These are phyloP conservation scores for Cyphellophora europaea DNA, from an alignment of 2,329 filamentous ascomycete genomes.

Conservation along the genomic window DNA sequence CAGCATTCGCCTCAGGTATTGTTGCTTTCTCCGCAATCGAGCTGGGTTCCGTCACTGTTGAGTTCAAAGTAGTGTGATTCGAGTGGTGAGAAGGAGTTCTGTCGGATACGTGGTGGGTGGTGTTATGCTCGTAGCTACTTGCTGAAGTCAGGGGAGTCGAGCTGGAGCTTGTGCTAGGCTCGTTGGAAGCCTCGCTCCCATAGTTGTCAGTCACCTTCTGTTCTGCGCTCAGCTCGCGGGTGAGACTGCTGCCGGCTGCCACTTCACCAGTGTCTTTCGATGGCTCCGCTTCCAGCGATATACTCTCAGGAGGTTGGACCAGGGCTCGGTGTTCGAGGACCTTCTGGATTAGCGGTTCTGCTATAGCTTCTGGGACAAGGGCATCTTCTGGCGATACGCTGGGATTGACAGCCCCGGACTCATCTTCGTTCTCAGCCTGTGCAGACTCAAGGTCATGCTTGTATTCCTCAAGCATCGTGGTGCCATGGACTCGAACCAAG, in stretches of 20 bases:
- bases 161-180: background rate
- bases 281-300: too few species aligned
- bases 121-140: too few species aligned
- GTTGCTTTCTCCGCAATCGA: background rate
- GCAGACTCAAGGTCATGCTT: conserved; percentile 71
- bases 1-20: background rate
- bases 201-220: background rate
- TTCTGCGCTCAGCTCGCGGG: background rate
- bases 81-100: too few species aligned
- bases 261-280: background rate
- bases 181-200: background rate
- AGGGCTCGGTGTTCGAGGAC: conserved; percentile 23
- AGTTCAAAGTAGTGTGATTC: background rate
- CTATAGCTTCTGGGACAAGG: conserved; percentile 8
- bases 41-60: background rate
- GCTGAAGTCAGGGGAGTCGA: background rate
- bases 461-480: conserved; percentile 87
- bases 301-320: too few species aligned
- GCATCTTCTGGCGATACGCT: conserved; percentile 11
- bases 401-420: conserved; percentile 38
- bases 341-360: conserved; percentile 14
- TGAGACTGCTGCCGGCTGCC: background rate
- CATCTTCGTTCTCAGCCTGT: conserved; percentile 50
- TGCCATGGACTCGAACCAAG: conserved; percentile 82
- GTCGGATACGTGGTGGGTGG: background rate